These are phyloP conservation scores for Diaporthe sp. DNA, from an alignment of 2,329 filamentous ascomycete genomes.

Conservation along the genomic window DNA sequence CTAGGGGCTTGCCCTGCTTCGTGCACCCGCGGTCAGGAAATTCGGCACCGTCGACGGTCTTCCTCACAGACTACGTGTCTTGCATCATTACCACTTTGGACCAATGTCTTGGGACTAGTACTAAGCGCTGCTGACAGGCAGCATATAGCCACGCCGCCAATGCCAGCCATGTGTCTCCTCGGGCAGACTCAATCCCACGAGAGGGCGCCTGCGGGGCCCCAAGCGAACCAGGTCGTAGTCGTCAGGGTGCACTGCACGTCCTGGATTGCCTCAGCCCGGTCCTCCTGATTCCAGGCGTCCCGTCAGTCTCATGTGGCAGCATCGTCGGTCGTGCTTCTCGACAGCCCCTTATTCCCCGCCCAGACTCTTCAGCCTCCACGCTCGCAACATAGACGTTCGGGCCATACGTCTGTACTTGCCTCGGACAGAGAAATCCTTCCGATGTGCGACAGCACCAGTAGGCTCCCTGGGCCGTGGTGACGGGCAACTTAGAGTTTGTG, in stretches of 20 bases:
- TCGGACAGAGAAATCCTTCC: background rate
- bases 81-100: background rate
- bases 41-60: background rate
- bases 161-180: slow-evolving; percentile 12
- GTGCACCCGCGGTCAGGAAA: background rate
- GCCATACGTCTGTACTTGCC: background rate
- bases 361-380: background rate
- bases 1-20: background rate
- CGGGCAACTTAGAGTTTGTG: background rate
- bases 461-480: background rate
- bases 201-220: background rate
- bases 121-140: slow-evolving; percentile 6
- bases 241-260: background rate
- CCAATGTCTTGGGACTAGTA: background rate
- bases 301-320: slow-evolving; percentile 24
- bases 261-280: background rate
- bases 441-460: no score
- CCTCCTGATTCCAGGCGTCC: background rate
- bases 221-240: background rate
- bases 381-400: background rate
- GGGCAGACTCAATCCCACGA: background rate
- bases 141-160: slow-evolving; percentile 12
- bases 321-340: background rate
- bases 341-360: background rate
- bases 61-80: background rate